These are phyloP conservation scores for Phytophthora hibernalis DNA, from an alignment of 352 stramenopile species.

Conservation along the genomic window DNA sequence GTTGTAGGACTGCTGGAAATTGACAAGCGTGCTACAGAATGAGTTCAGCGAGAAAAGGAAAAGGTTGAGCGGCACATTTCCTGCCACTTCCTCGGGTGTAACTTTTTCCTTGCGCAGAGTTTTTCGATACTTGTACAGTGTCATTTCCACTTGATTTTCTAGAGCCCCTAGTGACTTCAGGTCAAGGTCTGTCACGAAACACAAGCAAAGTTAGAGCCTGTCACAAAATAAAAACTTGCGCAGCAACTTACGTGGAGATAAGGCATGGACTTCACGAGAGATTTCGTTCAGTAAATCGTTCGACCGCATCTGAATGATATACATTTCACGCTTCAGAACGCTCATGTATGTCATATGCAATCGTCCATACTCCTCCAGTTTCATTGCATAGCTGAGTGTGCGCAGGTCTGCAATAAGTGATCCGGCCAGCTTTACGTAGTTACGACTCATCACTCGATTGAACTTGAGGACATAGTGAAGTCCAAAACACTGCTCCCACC, in stretches of 20 bases:
- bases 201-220: background rate
- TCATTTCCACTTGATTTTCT: conserved; percentile 68
- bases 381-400: conserved; percentile 72
- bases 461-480: conserved; percentile 64
- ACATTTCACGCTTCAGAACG: conserved; percentile 72
- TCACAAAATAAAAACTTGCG: background rate
- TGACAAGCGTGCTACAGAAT: conserved; percentile 74
- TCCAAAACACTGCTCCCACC: conserved; percentile 80
- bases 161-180: conserved; percentile 49
- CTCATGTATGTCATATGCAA: conserved; percentile 73
- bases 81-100: conserved; percentile 62
- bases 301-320: conserved; percentile 72
- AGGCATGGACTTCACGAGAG: conserved; percentile 55
- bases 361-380: conserved; percentile 64
- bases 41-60: conserved; percentile 83
- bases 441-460: conserved; percentile 70
- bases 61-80: conserved; percentile 77
- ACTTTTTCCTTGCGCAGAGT: conserved; percentile 55
- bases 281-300: conserved; percentile 72
- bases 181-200: conserved; percentile 46
- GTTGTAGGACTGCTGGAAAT: conserved; percentile 69
- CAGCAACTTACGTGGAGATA: conserved; percentile 44
- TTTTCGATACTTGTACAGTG: conserved; percentile 61
- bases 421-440: conserved; percentile 62
- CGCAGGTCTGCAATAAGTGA: conserved; percentile 68